Conservation (phyloP, 2,329 filamentous ascomycete genomes). For the Penicillium glabrum region DNA sequence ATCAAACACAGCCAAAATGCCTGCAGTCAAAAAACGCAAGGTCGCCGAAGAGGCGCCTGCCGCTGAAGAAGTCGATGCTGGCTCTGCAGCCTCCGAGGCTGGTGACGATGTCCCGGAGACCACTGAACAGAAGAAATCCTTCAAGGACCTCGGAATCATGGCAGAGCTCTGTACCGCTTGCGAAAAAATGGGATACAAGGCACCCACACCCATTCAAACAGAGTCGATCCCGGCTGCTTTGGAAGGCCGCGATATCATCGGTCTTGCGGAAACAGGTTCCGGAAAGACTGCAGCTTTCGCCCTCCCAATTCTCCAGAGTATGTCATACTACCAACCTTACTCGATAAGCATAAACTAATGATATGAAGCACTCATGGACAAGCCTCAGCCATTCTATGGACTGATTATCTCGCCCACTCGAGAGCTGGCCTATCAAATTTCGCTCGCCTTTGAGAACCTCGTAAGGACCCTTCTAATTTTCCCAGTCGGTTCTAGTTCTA, state of each 20-base stretch:
- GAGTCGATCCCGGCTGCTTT: constrained; percentile 82
- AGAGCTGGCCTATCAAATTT: constrained; percentile 90
- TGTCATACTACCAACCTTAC: neutral
- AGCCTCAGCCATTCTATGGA: constrained; percentile 82
- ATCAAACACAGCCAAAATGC: constrained; percentile 30
- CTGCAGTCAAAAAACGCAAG: constrained; percentile 43
- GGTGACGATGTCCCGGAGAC: constrained; percentile 6
- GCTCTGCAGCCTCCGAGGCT: constrained; percentile 19
- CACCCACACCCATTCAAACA: constrained; percentile 84
- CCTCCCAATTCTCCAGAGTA: constrained; percentile 78
- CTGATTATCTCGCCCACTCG: constrained; percentile 89
- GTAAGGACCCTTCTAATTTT: constrained; percentile 44
- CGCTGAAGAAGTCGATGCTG: constrained; percentile 21
- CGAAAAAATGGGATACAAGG: constrained; percentile 74
- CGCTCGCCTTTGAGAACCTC: constrained; percentile 81
- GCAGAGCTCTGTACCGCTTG: constrained; percentile 89
- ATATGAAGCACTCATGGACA: constrained; percentile 69
- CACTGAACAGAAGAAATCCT: constrained; percentile 40
- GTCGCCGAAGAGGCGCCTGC: constrained; percentile 26
- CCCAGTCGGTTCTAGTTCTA: neutral
- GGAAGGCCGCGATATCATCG: constrained; percentile 81
- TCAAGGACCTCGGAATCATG: constrained; percentile 68
- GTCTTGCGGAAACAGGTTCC: constrained; percentile 89
- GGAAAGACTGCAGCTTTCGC: constrained; percentile 97
- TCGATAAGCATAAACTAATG: neutral